Percentiles rank a stretch among this genome's conserved stretches.
Evolutionary conservation across 441 rosid species (phyloP).

Genomic region (Bruguiera hainesii): DNA sequence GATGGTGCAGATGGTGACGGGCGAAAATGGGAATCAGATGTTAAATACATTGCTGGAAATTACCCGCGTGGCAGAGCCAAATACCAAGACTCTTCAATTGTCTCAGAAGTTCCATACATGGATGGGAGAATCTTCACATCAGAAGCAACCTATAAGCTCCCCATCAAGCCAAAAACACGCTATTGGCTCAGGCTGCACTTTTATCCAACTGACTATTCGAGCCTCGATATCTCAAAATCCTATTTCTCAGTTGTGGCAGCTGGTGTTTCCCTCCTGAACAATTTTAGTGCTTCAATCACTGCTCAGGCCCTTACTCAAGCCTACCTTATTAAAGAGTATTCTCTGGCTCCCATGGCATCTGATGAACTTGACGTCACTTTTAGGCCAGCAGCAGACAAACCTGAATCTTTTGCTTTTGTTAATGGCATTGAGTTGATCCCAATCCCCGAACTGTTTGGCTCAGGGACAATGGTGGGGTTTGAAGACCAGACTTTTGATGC

Average conservation of each 20-base stretch:
- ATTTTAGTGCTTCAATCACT: conserved; percentile 61
- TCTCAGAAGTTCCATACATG: conserved; percentile 57
- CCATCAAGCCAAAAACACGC: conserved; percentile 29
- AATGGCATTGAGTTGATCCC: conserved; percentile 63
- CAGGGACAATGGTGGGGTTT: conserved; percentile 41
- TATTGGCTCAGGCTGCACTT: conserved; percentile 50
- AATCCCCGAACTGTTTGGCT: conserved; percentile 41
- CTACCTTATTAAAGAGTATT: conserved; percentile 50
- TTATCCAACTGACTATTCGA: conserved; percentile 46
- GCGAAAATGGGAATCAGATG: conserved; percentile 47
- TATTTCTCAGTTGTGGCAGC: conserved; percentile 48
- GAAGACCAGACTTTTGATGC: conserved; percentile 30
- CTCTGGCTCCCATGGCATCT: conserved; percentile 33
- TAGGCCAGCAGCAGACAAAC: conserved; percentile 44
- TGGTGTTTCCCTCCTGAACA: conserved; percentile 43
- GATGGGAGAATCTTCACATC: conserved; percentile 52
- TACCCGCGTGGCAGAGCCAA: conserved; percentile 28
- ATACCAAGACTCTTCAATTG: conserved; percentile 54
- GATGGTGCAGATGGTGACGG: conserved; percentile 46
- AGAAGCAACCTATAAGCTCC: conserved; percentile 42
- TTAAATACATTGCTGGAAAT: conserved; percentile 31
- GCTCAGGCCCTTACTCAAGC: conserved; percentile 59
- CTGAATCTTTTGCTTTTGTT: conserved; percentile 47
- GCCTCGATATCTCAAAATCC: conserved; percentile 38
- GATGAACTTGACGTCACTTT: conserved; percentile 40